Base-by-base conservation (phyloP, 1,284 basidiomycete genomes). In the Puccinia triticina region DNA sequence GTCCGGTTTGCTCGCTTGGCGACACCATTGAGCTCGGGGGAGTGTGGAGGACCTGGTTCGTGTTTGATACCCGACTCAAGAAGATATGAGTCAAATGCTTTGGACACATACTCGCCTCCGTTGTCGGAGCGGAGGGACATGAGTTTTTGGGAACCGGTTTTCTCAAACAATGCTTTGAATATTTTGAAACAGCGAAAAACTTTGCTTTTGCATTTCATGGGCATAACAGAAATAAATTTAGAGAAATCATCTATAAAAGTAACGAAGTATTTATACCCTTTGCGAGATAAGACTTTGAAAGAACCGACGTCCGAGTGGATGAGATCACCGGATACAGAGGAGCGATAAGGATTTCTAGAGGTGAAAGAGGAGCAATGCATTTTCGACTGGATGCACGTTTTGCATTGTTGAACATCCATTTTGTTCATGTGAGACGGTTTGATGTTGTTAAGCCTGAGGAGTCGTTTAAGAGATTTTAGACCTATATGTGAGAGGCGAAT, bases 111-210 rank as follows among this genome's bases (percentile, higher is more conserved):
- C 12, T 11, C 8, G 32, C 2, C 23, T 76, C 8, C 26, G 37
- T 74, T 74, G 29, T 76, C 74, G 4, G 53, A 34, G 5, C 32
- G 18, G 1, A 76, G 55, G 3, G 66, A 7, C 2, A 43, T 10
- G 40, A 69, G 40, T 11, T 79, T 84, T 16, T 18, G 10, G 0
- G 84, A 84, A 14, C 84, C 83, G 29, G 83, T 74, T 29, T 83
- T 84, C 74, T 87, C 85, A 8, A 84, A 83, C 75, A 83, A 80
- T 0, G 87, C 85, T n/a, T n/a, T n/a, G n/a, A n/a, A n/a, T n/a
- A n/a, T n/a, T n/a, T n/a, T n/a, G n/a, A n/a, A n/a, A n/a, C n/a
- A n/a, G n/a, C n/a, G n/a, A n/a, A n/a, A n/a, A n/a, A n/a, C n/a
- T n/a, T n/a, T n/a, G n/a, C n/a, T n/a, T n/a, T n/a, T n/a, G n/a